Conservation (phyloP, 108 stramenopile species). For the Aurantiochytrium sp. region DNA sequence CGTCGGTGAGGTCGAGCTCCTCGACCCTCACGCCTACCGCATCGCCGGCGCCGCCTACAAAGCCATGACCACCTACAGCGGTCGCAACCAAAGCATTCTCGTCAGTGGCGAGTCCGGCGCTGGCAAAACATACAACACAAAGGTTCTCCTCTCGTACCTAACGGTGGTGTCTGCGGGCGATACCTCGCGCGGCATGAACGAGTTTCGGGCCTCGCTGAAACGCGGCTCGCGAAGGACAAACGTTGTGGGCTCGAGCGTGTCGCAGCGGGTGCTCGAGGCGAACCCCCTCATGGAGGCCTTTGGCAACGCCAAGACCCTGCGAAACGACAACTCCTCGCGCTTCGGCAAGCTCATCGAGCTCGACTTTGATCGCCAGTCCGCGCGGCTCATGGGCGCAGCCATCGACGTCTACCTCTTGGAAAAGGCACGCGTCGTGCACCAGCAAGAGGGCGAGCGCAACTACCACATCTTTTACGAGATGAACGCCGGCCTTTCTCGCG, state of each 20-base stretch:
- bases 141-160: slow-evolving; percentile 22
- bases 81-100: slow-evolving; percentile 18
- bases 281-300: slow-evolving; percentile 31
- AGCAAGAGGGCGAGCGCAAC: slow-evolving; percentile 27
- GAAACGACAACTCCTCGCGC: slow-evolving; percentile 36
- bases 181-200: neutral
- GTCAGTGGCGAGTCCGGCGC: slow-evolving; percentile 27
- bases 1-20: slow-evolving; percentile 24
- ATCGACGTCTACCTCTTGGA: slow-evolving; percentile 31
- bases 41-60: slow-evolving; percentile 67
- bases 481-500: neutral
- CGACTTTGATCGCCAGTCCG: slow-evolving; percentile 46
- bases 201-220: too few relatives aligned
- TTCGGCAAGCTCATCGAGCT: slow-evolving; percentile 63
- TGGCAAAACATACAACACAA: slow-evolving; percentile 24
- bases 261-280: neutral
- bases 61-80: slow-evolving; percentile 49
- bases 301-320: slow-evolving; percentile 33
- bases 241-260: neutral
- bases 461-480: slow-evolving; percentile 37
- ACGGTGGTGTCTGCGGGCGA: neutral
- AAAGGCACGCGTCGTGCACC: slow-evolving; percentile 23
- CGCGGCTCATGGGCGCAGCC: slow-evolving; percentile 67
- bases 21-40: slow-evolving; percentile 57
- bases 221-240: slow-evolving; percentile 22